These are phyloP conservation scores for Penicillium longicatenatum DNA, from an alignment of 495 filamentous ascomycete species.

Conservation along the genomic window DNA sequence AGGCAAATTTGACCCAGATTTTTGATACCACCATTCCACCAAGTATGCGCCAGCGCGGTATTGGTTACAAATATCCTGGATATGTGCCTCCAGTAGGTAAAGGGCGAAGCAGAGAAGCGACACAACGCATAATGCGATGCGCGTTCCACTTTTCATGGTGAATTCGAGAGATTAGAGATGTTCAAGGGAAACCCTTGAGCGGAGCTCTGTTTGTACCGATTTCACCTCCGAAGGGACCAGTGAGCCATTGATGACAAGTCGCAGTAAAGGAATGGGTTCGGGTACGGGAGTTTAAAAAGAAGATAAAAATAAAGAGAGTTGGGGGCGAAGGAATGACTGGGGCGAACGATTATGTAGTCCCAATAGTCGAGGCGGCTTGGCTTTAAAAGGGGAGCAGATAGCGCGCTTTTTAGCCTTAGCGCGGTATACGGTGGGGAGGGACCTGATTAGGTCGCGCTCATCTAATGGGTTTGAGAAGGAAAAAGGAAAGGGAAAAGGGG, in stretches of 20 bases:
- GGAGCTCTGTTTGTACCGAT: constrained; percentile 12
- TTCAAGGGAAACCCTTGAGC: constrained; percentile 11
- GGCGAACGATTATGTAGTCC: not conserved
- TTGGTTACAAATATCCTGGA: constrained; percentile 46
- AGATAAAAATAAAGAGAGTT: constrained; percentile 1
- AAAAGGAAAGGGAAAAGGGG: not conserved
- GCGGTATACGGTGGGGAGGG: not conserved
- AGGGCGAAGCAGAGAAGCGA: constrained; percentile 36
- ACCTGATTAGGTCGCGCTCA: not conserved
- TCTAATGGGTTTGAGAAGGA: not conserved
- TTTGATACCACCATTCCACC: constrained; percentile 33
- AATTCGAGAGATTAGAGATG: constrained; percentile 6
- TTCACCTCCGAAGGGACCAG: constrained; percentile 12
- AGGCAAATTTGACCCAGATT: constrained; percentile 5
- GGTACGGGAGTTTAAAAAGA: not conserved
- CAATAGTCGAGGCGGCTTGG: not conserved
- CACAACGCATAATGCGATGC: constrained; percentile 35
- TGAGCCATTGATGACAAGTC: constrained; percentile 14
- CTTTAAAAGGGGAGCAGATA: constrained; percentile 1
- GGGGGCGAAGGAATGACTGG: not conserved
- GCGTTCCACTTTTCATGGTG: constrained; percentile 44
- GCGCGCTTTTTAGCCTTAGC: not conserved
- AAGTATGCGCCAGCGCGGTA: constrained; percentile 49
- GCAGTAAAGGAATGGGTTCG: not conserved
- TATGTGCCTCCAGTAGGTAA: constrained; percentile 39